These are phyloP conservation scores for Phytopythium litorale DNA, from an alignment of 352 stramenopile species.

Conservation along the genomic window DNA sequence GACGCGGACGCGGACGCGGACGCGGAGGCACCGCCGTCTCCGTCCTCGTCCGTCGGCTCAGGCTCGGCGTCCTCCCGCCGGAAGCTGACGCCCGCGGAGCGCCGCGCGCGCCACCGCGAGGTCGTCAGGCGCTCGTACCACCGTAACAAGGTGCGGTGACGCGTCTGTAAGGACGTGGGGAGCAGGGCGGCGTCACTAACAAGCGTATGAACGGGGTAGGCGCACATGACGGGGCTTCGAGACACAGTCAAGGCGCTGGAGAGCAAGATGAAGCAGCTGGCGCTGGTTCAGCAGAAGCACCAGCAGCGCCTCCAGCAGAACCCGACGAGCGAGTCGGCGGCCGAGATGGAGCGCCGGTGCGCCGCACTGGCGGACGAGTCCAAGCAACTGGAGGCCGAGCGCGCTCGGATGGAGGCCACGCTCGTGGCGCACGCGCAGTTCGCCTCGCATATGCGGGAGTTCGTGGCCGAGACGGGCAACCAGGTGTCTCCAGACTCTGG, in stretches of 20 bases:
- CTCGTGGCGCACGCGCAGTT: slow-evolving; percentile 42
- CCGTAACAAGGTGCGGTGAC: slow-evolving; percentile 51
- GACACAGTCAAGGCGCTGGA: slow-evolving; percentile 57
- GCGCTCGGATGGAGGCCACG: slow-evolving; percentile 32
- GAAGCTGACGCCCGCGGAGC: slow-evolving; percentile 53
- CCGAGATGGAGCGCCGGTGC: slow-evolving; percentile 32
- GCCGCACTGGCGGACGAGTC: slow-evolving; percentile 35
- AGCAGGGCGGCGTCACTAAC: not conserved
- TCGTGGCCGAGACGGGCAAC: slow-evolving; percentile 14
- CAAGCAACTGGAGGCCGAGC: slow-evolving; percentile 38
- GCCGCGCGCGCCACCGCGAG: slow-evolving; percentile 56
- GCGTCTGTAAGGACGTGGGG: not conserved
- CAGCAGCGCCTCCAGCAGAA: not conserved
- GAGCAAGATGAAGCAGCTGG: slow-evolving; percentile 39
- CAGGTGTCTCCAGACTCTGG: slow-evolving; percentile 12
- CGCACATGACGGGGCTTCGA: slow-evolving; percentile 41
- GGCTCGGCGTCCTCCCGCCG: slow-evolving; percentile 9
- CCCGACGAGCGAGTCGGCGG: not conserved
- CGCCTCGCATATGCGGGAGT: slow-evolving; percentile 23
- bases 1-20: not conserved
- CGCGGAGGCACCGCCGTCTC: not conserved
- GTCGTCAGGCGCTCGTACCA: slow-evolving; percentile 76
- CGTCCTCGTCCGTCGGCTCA: slow-evolving; percentile 5
- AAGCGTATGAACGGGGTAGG: slow-evolving; percentile 17
- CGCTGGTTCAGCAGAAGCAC: slow-evolving; percentile 15